phyloP scores from a whole-genome alignment of 768 basidiomycete species.

The Termitomyces titanicus region DNA sequence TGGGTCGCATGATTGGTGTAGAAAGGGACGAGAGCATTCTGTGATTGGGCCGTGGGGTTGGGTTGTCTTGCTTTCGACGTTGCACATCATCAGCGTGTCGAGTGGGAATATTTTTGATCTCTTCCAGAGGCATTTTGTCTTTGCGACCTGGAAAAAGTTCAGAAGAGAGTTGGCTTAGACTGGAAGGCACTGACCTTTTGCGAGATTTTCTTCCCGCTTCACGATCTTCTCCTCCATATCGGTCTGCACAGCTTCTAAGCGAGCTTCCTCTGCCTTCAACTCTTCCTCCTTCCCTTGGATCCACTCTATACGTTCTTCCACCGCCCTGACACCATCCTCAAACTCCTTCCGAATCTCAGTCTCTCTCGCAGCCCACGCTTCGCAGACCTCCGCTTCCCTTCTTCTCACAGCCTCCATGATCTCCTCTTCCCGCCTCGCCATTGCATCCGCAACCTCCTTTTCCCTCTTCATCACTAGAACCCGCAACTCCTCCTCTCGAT shows the following conservation, averaged over 20 bases:
- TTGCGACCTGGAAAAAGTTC: slow-evolving; percentile 32
- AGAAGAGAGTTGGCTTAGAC: neutral
- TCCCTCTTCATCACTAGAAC: slow-evolving; percentile 63
- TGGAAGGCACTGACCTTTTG: slow-evolving; percentile 19
- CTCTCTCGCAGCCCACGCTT: slow-evolving; percentile 56
- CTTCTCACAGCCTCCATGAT: slow-evolving; percentile 63
- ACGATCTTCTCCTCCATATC: slow-evolving; percentile 50
- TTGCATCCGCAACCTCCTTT: slow-evolving; percentile 63
- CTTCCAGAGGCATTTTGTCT: slow-evolving; percentile 64
- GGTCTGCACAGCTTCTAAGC: slow-evolving; percentile 40
- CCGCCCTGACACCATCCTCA: slow-evolving; percentile 40
- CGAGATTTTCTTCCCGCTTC: slow-evolving; percentile 33
- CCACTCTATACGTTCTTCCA: slow-evolving; percentile 50
- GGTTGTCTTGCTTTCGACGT: slow-evolving; percentile 20
- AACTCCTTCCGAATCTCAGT: slow-evolving; percentile 49
- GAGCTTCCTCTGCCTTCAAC: slow-evolving; percentile 45
- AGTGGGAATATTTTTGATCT: slow-evolving; percentile 66
- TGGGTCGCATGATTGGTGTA: slow-evolving; percentile 48
- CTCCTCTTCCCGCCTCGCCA: slow-evolving; percentile 65
- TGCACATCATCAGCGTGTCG: slow-evolving; percentile 22
- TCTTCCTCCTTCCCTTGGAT: slow-evolving; percentile 50
- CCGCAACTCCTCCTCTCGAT: slow-evolving; percentile 68
- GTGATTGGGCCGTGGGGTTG: slow-evolving; percentile 22
- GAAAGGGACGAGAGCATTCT: slow-evolving; percentile 33
- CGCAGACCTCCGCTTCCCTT: slow-evolving; percentile 60